Evolutionary conservation across 495 filamentous ascomycete genomes (phyloP), one percentile per base, ranked within the genome.

Genomic region (Aspergillus campestris): DNA sequence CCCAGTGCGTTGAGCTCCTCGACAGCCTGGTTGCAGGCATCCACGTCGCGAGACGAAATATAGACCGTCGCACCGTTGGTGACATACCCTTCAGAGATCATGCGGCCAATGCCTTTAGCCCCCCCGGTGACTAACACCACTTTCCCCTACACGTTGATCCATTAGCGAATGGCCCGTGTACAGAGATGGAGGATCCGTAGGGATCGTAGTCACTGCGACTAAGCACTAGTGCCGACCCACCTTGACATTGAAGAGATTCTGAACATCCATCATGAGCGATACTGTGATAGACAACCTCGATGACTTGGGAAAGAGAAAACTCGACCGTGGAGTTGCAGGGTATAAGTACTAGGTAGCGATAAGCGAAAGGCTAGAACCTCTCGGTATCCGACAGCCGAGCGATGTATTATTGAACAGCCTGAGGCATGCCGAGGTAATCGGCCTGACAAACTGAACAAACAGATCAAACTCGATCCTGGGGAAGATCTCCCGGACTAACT

Each of bases 51-150:
- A 4, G 84, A 88, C 7, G 83, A 84, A 48, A 92, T 89, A 64
- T 90, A 90, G 29, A 90, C 86, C 33, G 80, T 87, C 12, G 87
- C 86, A 33, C 87, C 86, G 59, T 89, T 90, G 24, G 76, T 67
- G 0, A 88, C 82, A 50, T 84, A 84, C 3, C 86, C 83, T 53
- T 89, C 81, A 0, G 86, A 82, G 48, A 85, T 86, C 85, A 90
- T 92, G 38, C 84, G 75, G 49, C 83, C 83, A 53, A 87, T 83
- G 29, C 83, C 83, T 51, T 73, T 86, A 46, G 78, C 78, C 40
- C 78, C 83, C 47, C 83, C 83, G 43, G 83, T 87, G 51, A 87
- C 78, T 67, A 85, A 71, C 66, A 83, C 81, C 58, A 85, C 80
- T 69, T 84, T 84, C 64, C 79, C 81, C 72, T 86, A 74, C 14